Percentiles rank a stretch among this genome's conserved stretches.
Conservation (phyloP, 148 eudicot species). For the Polygonum aviculare region DNA sequence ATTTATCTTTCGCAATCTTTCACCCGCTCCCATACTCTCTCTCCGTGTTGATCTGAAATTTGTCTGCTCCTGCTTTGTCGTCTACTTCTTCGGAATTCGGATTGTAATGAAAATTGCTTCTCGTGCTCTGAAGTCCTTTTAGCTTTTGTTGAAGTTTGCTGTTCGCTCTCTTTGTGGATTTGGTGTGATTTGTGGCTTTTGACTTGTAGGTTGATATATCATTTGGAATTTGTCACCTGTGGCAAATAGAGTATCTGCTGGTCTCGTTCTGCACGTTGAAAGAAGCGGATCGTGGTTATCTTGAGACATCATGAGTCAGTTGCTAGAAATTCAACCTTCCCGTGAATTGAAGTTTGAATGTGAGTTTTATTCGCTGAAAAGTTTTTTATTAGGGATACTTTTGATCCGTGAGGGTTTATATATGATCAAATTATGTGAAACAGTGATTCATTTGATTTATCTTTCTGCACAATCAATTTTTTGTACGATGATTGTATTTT, state of each 20-base stretch:
- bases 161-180: not conserved
- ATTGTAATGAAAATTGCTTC: not conserved
- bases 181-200: not conserved
- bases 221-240: not conserved
- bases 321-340: slow-evolving; percentile 9
- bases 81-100: not conserved
- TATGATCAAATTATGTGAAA: not conserved
- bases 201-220: not conserved
- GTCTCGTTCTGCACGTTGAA: not conserved
- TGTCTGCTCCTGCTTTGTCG: slow-evolving; percentile 5
- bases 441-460: slow-evolving; percentile 1
- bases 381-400: not conserved
- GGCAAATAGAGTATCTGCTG: not conserved
- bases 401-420: not conserved
- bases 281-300: not conserved
- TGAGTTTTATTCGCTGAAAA: not conserved
- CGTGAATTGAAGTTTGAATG: slow-evolving; percentile 13
- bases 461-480: not conserved
- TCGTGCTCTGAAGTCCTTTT: not conserved
- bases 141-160: not conserved
- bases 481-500: not conserved
- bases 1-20: not conserved
- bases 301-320: slow-evolving; percentile 5
- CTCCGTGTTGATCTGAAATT: not conserved
- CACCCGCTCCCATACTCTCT: not conserved